Evolutionary conservation across 2,329 filamentous ascomycete species (phyloP).

Genomic region (Colletotrichum tofieldiae): DNA sequence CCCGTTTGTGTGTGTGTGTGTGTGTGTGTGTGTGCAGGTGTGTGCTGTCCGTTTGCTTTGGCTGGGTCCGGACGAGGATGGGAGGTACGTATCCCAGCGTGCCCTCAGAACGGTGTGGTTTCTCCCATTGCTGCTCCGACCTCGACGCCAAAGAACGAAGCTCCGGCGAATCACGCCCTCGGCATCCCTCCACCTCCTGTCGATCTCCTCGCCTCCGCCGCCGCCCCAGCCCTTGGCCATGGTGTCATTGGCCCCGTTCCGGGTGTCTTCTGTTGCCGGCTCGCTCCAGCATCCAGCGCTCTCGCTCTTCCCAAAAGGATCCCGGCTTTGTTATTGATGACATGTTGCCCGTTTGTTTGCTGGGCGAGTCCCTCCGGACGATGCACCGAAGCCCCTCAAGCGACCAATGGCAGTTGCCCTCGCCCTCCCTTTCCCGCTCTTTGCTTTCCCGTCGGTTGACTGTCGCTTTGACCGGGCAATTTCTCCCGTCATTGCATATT

Average conservation of each 20-base stretch:
- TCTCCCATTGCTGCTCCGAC: background rate
- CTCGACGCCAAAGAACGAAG: background rate
- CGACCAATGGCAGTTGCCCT: background rate
- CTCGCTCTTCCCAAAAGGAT: background rate
- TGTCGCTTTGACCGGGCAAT: background rate
- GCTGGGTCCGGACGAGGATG: background rate
- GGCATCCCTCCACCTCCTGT: constrained; percentile 36
- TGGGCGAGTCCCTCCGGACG: background rate
- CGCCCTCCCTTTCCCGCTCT: background rate
- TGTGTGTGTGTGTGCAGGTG: too few relatives aligned
- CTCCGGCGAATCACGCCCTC: background rate
- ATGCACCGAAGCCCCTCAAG: background rate
- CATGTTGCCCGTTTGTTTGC: constrained; percentile 12
- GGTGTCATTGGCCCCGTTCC: constrained; percentile 29
- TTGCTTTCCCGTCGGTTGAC: background rate
- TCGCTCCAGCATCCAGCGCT: background rate
- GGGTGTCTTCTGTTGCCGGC: background rate
- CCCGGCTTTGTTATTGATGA: background rate
- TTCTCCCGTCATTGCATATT: background rate
- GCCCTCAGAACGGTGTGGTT: background rate
- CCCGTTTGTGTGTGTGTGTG: background rate
- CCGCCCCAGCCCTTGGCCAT: constrained; percentile 19
- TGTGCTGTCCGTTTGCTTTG: background rate
- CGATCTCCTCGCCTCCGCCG: constrained; percentile 40
- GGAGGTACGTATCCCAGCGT: background rate